Base-by-base conservation (phyloP, 139 green algal genomes). In the Edaphochlamys debaryana region DNA sequence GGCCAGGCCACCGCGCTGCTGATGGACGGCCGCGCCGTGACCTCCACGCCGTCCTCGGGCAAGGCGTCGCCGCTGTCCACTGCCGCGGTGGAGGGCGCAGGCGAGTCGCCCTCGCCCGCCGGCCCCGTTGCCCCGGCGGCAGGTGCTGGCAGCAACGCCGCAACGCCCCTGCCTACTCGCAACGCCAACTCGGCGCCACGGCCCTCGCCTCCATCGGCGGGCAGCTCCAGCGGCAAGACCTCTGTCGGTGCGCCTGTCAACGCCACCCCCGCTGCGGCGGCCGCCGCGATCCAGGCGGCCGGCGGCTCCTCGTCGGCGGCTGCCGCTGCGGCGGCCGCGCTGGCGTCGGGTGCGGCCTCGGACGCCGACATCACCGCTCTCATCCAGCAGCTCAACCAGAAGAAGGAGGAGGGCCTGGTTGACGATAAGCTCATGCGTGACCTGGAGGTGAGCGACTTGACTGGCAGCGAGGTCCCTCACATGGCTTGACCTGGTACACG, bases 351-450 rank as follows among this genome's bases (percentile, higher is more conserved):
- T 30, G 20, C 56, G 5, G 36, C 66, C 22, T 86, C 76, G n/a
- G 78, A 85, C 42, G 56, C 80, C 50, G 82, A 90, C 70, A 90
- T 90, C 29, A 48, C 82, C 17, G 78, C 63, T 3, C 64, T 90
- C 6, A 90, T 90, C 34, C 40, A 79, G 29, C 82, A 90, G 72
- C 81, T 90, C 7, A 85, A 78, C 15, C 66, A 71, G 22, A 88
- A 88, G 71, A 78, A 82, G 41, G 87, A 88, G 32, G 87, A 88
- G 63, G 87, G 87, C 2, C 80, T 91, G 58, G 79, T 91, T n/a
- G 87, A 91, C 67, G 87, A 91, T 58, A 88, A 88, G 83, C 62
- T 91, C 13, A 86, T 91, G 45, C 77, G 87, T 23, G 87, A 91
- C 67, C 79, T 84, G 36, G 66, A 84, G 78, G 78, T 76, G 50